Evolutionary conservation across 1,284 basidiomycete genomes (phyloP).

Genomic region (Ceratobasidium theobromae): DNA sequence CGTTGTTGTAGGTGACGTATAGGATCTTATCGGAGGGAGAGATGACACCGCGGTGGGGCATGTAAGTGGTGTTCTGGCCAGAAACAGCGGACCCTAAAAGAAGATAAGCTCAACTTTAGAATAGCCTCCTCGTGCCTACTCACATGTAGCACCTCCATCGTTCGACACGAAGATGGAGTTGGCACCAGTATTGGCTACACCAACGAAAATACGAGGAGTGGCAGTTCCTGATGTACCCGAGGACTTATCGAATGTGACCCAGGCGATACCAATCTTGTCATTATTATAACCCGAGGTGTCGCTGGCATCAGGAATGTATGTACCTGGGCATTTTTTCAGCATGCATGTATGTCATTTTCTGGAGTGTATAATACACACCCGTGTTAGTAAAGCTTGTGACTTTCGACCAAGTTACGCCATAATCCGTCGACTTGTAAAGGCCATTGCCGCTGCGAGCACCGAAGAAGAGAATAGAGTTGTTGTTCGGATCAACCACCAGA

Average conservation of each 20-base stretch:
- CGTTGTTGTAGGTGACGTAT: slow-evolving; percentile 58
- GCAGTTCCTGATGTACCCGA: slow-evolving; percentile 55
- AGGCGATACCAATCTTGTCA: slow-evolving; percentile 60
- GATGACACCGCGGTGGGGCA: slow-evolving; percentile 66
- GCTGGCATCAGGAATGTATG: slow-evolving; percentile 56
- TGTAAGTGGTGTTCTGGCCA: slow-evolving; percentile 58
- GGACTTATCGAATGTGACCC: slow-evolving; percentile 59
- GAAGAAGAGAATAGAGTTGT: slow-evolving; percentile 60
- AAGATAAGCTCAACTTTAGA: background rate
- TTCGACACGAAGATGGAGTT: slow-evolving; percentile 58
- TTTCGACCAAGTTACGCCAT: slow-evolving; percentile 39
- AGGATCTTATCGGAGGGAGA: slow-evolving; percentile 58
- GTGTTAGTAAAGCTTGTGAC: slow-evolving; percentile 47
- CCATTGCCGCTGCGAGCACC: slow-evolving; percentile 64
- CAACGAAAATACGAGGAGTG: slow-evolving; percentile 66
- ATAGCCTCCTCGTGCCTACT: slow-evolving; percentile 29
- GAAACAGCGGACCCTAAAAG: slow-evolving; percentile 55
- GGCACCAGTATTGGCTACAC: slow-evolving; percentile 58
- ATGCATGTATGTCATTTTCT: background rate
- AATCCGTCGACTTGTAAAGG: slow-evolving; percentile 54
- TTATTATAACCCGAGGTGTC: slow-evolving; percentile 59
- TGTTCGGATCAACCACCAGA: slow-evolving; percentile 62
- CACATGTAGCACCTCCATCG: slow-evolving; percentile 60
- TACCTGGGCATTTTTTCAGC: slow-evolving; percentile 45
- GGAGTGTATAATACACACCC: slow-evolving; percentile 45